These are phyloP conservation scores for Eustoma russellianum DNA, from an alignment of 257 asterid genomes.

Conservation along the genomic window DNA sequence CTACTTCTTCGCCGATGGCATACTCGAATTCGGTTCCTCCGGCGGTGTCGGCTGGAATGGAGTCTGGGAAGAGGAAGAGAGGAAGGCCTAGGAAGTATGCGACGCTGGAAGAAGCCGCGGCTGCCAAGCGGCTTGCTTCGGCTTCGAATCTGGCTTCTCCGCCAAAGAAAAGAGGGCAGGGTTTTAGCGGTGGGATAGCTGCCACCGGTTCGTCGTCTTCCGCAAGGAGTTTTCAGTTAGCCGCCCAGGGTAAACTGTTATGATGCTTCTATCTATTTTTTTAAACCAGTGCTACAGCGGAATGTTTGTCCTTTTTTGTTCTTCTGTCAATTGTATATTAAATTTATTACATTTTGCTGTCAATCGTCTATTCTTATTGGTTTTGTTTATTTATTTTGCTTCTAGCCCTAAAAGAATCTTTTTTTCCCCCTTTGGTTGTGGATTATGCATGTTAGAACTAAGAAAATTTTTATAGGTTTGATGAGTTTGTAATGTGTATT, in stretches of 20 bases:
- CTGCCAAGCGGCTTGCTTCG: constrained; percentile 32
- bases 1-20: constrained; percentile 22
- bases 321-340: too few species aligned
- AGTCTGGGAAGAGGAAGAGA: constrained; percentile 33
- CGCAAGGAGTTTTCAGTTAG: constrained; percentile 22
- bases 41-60: constrained; percentile 25
- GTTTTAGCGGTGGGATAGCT: constrained; percentile 13
- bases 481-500: too few species aligned
- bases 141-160: constrained; percentile 26
- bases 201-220: constrained; percentile 24
- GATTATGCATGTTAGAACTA: too few species aligned
- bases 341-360: too few species aligned
- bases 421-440: too few species aligned
- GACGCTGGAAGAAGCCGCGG: constrained; percentile 43
- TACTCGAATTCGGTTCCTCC: constrained; percentile 31
- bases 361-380: too few species aligned
- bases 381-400: too few species aligned
- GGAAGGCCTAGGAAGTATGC: constrained; percentile 46
- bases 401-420: too few species aligned
- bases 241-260: constrained; percentile 21
- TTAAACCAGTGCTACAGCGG: too few species aligned
- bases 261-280: too few species aligned
- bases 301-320: too few species aligned
- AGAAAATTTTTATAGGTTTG: too few species aligned
- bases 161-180: constrained; percentile 26